Percentiles rank a stretch among this genome's conserved stretches.
Evolutionary conservation across 176 grass and related monocot genomes (phyloP).

Genomic region (Eleusine coracana): DNA sequence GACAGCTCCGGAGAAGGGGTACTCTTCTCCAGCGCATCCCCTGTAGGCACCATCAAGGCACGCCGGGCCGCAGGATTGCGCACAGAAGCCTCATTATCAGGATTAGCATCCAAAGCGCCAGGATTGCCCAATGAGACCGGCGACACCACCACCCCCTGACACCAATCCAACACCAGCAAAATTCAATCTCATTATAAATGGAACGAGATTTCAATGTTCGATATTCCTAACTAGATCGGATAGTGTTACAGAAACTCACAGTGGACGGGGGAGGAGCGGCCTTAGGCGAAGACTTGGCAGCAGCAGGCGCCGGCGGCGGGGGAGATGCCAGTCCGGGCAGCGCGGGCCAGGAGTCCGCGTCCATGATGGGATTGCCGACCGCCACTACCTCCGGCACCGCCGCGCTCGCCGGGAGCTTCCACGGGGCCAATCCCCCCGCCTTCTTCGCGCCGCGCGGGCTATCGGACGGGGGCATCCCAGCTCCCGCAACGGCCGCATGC

Average conservation of each 20-base stretch:
- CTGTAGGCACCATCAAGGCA: constrained; percentile 35
- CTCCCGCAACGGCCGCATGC: constrained; percentile 32
- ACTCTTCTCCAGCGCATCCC: constrained; percentile 32
- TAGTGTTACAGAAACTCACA: constrained; percentile 51
- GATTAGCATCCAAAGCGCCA: constrained; percentile 23
- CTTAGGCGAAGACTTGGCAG: constrained; percentile 53
- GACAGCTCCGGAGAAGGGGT: constrained; percentile 39
- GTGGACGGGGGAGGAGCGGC: constrained; percentile 32
- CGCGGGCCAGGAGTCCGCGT: constrained; percentile 78
- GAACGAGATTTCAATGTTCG: not conserved
- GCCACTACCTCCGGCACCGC: constrained; percentile 34
- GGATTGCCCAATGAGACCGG: constrained; percentile 34
- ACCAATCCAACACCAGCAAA: constrained; percentile 39
- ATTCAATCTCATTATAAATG: constrained; percentile 32
- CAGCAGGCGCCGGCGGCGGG: constrained; percentile 26
- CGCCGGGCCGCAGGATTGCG: constrained; percentile 30
- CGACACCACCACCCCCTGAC: constrained; percentile 35
- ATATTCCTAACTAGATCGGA: constrained; percentile 14
- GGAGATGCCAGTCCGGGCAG: constrained; percentile 63
- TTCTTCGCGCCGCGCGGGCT: constrained; percentile 29
- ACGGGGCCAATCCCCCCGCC: constrained; percentile 35
- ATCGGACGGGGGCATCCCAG: constrained; percentile 31
- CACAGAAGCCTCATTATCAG: constrained; percentile 15
- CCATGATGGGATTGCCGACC: constrained; percentile 59
- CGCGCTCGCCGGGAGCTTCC: constrained; percentile 50